Evolutionary conservation across 2,329 filamentous ascomycete species (phyloP), one percentile per base, ranked within the genome.

Genomic region (Remersonia thermophila): DNA sequence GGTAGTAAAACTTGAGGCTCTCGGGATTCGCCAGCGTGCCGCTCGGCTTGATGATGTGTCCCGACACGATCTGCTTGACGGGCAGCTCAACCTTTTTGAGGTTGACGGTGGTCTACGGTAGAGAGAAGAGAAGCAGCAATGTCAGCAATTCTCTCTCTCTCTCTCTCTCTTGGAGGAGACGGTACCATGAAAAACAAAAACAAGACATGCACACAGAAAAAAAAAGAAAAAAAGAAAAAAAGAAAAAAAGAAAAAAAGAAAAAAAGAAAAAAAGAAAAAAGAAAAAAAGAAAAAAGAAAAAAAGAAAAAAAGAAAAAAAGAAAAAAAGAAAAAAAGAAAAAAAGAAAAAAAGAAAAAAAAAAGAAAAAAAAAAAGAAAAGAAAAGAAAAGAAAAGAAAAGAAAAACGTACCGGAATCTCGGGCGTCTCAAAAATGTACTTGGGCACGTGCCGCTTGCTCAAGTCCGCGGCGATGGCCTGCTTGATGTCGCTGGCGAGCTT

Each of bases 41-140:
- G 33, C 78, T 83, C 0, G 82, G 72, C 57, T 80, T 84, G 52
- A 91, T 72, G 16, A 61, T 71, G 47, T 77, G 74, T 0, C 83
- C 83, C 0, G 73, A 84, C 1, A 91, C 77, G 44, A 91, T 91
- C 51, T 83, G 79, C 60, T 91, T 91, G 20, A 91, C 80, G 0
- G 83, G 83, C 35, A 91, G 50, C 55, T 91, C 83, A 3, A 91
- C 83, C 56, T 91, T 91, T 55, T 91, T 91, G 33, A 83, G 58
- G 52, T 89, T 91, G 43, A 91, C 76, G 0, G 83, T 91, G 0
- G 77, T 82, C 76, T 85, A 12, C 16, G n/a, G n/a, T n/a, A n/a
- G n/a, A n/a, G n/a, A 6, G 7, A n/a, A n/a, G n/a, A n/a, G n/a
- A n/a, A n/a, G n/a, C n/a, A n/a, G 11, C 26, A 1, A 3, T 30